phyloP scores from a whole-genome alignment of 257 asterid genomes.

The Rubia yunnanensis region DNA sequence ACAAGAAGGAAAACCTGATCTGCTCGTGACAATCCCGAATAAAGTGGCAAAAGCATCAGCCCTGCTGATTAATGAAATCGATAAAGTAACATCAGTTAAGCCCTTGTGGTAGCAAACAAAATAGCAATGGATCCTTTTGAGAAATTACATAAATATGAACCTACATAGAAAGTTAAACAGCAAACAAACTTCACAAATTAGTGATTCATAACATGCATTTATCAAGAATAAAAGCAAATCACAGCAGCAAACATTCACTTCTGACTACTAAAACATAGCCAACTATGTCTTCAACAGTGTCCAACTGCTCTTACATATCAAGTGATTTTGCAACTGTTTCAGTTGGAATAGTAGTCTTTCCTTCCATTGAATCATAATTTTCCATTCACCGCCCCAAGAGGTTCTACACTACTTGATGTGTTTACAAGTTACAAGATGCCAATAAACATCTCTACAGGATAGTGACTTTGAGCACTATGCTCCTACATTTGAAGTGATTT shows the following conservation, averaged over 20 bases:
- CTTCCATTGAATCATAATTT: neutral
- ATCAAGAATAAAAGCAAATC: neutral
- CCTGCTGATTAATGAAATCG: constrained; percentile 38
- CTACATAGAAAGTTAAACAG: neutral
- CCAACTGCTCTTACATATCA: neutral
- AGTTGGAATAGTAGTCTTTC: neutral
- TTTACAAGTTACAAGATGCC: neutral
- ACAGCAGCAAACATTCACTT: neutral
- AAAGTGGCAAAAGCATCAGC: constrained; percentile 70
- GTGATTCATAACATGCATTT: neutral
- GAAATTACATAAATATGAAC: neutral
- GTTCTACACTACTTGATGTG: neutral
- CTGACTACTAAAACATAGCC: neutral
- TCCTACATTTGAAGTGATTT: neutral
- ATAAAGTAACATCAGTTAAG: neutral
- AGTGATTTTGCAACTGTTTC: neutral
- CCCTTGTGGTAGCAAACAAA: neutral
- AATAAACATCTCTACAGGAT: neutral
- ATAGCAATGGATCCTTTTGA: neutral
- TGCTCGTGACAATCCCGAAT: constrained; percentile 87
- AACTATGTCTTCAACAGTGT: neutral
- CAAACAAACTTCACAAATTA: neutral
- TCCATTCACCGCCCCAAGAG: neutral
- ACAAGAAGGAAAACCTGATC: constrained; percentile 54
- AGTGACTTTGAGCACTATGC: neutral